Evolutionary conservation across 2,329 filamentous ascomycete species (phyloP).

Genomic region (Hypoxylon sp.): DNA sequence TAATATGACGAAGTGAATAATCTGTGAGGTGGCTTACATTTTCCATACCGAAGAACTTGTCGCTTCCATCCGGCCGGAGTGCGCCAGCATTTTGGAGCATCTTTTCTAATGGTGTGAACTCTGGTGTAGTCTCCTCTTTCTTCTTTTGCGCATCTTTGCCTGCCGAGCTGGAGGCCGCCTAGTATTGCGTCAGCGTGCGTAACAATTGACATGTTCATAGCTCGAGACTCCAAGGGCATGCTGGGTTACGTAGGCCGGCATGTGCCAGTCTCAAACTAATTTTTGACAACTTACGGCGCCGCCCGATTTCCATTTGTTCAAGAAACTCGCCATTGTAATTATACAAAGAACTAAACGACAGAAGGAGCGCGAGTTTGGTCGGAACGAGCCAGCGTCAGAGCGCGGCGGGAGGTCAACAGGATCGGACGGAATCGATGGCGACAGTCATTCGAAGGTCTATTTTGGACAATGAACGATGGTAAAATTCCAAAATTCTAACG

Average conservation of each 20-base stretch:
- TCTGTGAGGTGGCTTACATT: slow-evolving; percentile 74
- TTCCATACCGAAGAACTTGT: slow-evolving; percentile 98
- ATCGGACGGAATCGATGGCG: slow-evolving; percentile 34
- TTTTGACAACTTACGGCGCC: slow-evolving; percentile 64
- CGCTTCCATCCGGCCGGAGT: slow-evolving; percentile 87
- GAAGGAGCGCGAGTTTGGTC: slow-evolving; percentile 25
- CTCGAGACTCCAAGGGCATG: background rate
- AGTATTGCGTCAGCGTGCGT: slow-evolving; percentile 49
- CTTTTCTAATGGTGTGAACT: slow-evolving; percentile 75
- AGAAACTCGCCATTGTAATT: slow-evolving; percentile 68
- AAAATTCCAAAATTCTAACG: slow-evolving; percentile 19
- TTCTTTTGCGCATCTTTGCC: slow-evolving; percentile 66
- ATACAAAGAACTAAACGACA: slow-evolving; percentile 17
- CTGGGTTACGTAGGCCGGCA: background rate
- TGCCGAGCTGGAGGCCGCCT: slow-evolving; percentile 62
- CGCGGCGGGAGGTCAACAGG: slow-evolving; percentile 48
- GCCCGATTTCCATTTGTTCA: slow-evolving; percentile 71
- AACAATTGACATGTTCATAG: slow-evolving; percentile 6
- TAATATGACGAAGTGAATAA: slow-evolving; percentile 22
- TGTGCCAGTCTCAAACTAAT: slow-evolving; percentile 12
- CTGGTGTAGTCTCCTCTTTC: slow-evolving; percentile 70
- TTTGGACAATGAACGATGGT: slow-evolving; percentile 25
- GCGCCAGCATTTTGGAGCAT: slow-evolving; percentile 87
- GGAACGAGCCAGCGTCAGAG: slow-evolving; percentile 47
- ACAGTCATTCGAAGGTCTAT: slow-evolving; percentile 49